phyloP scores from a whole-genome alignment of 2,329 filamentous ascomycete genomes.

The Penicillium sp. region DNA sequence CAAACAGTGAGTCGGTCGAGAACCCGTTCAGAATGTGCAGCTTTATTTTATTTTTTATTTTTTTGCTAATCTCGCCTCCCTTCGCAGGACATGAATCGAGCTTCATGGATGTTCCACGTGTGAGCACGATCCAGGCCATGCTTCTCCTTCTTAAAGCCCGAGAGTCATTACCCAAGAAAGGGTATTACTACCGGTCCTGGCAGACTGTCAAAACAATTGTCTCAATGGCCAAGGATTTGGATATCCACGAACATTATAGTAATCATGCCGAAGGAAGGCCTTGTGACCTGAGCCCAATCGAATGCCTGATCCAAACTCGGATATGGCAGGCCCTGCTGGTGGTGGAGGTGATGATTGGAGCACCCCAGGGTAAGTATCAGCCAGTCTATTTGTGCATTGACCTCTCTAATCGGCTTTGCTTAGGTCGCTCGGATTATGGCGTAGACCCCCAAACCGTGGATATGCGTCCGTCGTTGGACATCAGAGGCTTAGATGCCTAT shows the following conservation, averaged over 20 bases:
- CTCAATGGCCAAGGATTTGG: constrained; percentile 89
- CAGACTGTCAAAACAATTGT: constrained; percentile 91
- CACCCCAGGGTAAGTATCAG: constrained; percentile 71
- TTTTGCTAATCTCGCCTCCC: constrained; percentile 27
- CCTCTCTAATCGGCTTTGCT: constrained; percentile 16
- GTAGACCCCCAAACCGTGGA: constrained; percentile 76
- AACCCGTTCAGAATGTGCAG: background rate
- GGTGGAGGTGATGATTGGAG: constrained; percentile 89
- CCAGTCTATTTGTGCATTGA: background rate
- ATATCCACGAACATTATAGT: constrained; percentile 81
- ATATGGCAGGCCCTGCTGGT: constrained; percentile 88
- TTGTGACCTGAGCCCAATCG: constrained; percentile 68
- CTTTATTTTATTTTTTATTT: constrained; percentile 6
- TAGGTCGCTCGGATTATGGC: constrained; percentile 75
- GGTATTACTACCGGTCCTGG: constrained; percentile 97
- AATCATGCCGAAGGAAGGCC: constrained; percentile 70
- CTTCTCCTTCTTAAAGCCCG: constrained; percentile 86
- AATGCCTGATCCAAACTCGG: constrained; percentile 81
- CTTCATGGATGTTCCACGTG: constrained; percentile 85
- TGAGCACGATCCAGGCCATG: constrained; percentile 90
- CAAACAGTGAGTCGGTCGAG: constrained; percentile 63
- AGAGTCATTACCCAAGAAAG: constrained; percentile 86
- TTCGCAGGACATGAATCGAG: constrained; percentile 77
- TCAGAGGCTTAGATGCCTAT: constrained; percentile 67
- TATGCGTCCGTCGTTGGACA: constrained; percentile 63